Evolutionary conservation across 2,329 filamentous ascomycete genomes (phyloP).

Genomic region (Torrubiella hemipterigena): DNA sequence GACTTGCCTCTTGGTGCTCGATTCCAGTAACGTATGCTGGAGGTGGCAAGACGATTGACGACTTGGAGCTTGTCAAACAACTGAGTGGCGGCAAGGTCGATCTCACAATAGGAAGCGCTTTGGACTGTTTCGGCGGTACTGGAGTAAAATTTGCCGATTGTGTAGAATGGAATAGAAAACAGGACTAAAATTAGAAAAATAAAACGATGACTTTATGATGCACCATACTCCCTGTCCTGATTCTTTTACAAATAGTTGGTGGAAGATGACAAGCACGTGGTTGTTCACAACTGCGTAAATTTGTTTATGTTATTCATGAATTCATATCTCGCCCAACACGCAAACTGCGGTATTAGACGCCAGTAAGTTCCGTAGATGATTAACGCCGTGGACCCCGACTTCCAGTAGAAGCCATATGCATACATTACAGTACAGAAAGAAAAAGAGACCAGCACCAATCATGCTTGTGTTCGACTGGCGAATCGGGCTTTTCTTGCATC

Average conservation of each 20-base stretch:
- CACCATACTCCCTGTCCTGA: too few relatives aligned
- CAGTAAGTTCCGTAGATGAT: too few relatives aligned
- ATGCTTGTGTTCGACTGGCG: constrained; percentile 19
- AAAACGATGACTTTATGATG: too few relatives aligned
- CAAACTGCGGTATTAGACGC: too few relatives aligned
- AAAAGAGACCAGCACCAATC: constrained; percentile 1
- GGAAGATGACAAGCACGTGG: not conserved
- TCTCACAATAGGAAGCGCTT: constrained; percentile 87
- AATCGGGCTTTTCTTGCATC: constrained; percentile 44
- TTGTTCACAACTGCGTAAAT: constrained; percentile 7
- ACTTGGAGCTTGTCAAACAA: constrained; percentile 69
- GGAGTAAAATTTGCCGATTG: constrained; percentile 85
- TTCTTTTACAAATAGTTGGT: too few relatives aligned
- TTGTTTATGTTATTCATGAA: constrained; percentile 10
- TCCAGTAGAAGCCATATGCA: not conserved
- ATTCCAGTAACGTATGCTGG: constrained; percentile 96
- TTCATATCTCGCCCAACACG: constrained; percentile 15
- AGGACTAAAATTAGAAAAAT: constrained; percentile 14
- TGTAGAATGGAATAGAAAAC: constrained; percentile 66
- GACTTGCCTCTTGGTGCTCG: constrained; percentile 71
- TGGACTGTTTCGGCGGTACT: constrained; percentile 88
- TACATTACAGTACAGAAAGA: not conserved
- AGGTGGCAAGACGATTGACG: constrained; percentile 71
- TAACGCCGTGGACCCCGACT: too few relatives aligned
- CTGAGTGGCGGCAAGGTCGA: constrained; percentile 77